Evolutionary conservation across 179 eudicot species (phyloP).

Genomic region (Beta lomatogona): DNA sequence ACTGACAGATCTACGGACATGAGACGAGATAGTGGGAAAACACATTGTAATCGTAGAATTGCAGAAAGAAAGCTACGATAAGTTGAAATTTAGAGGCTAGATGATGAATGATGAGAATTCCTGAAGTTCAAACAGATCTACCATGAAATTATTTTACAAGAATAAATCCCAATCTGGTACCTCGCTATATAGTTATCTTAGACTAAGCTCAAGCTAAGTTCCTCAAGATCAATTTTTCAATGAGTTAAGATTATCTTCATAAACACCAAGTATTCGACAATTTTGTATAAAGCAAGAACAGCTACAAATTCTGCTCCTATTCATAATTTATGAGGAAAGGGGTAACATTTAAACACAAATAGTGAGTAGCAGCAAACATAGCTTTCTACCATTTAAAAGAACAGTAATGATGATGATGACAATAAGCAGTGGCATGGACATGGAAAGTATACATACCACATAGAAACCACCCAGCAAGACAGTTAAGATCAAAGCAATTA

Average conservation of each 20-base stretch:
- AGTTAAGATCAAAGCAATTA: conserved; percentile 66
- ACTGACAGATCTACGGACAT: too few species aligned
- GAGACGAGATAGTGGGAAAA: too few species aligned
- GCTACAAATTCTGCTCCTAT: not conserved
- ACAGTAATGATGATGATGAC: not conserved
- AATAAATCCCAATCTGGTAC: not conserved
- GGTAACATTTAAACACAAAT: not conserved
- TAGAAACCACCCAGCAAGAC: conserved; percentile 90
- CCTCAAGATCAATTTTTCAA: not conserved
- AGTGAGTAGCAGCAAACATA: not conserved
- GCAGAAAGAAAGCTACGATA: too few species aligned
- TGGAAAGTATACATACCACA: conserved; percentile 66
- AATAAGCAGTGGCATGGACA: not conserved
- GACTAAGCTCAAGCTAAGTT: not conserved
- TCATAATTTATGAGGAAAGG: not conserved
- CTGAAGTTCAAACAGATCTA: too few species aligned
- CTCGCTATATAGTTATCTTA: not conserved
- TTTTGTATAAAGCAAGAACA: not conserved
- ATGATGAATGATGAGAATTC: too few species aligned
- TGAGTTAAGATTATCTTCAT: not conserved
- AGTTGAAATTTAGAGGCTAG: too few species aligned
- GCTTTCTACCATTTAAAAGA: not conserved
- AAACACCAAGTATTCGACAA: not conserved
- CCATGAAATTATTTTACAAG: not conserved
- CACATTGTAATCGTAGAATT: too few species aligned